A percentile compares a stretch with the other conserved stretches of the same genome.
Evolutionary conservation across 768 basidiomycete species (phyloP).

Genomic region (Rubroboletus pulcherrimus): DNA sequence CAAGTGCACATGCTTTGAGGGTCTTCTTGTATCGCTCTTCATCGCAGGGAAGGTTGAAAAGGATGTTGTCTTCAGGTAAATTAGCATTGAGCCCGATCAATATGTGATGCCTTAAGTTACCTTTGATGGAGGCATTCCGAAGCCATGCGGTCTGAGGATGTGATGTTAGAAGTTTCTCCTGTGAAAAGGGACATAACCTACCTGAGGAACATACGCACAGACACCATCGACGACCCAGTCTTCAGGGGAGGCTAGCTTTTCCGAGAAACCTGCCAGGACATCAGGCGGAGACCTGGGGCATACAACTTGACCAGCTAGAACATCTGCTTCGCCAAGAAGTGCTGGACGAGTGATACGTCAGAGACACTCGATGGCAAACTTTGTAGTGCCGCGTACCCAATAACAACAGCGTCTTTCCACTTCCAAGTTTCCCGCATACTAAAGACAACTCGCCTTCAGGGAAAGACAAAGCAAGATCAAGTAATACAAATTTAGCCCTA

Average conservation of each 20-base stretch:
- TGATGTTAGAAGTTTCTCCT: slow-evolving; percentile 3
- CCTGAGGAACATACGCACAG: slow-evolving; percentile 87
- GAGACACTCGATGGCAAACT: not conserved
- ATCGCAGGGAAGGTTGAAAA: slow-evolving; percentile 75
- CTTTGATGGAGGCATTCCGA: slow-evolving; percentile 57
- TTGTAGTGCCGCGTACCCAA: slow-evolving; percentile 39
- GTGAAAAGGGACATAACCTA: slow-evolving; percentile 20
- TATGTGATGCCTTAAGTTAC: slow-evolving; percentile 3
- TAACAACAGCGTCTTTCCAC: slow-evolving; percentile 85
- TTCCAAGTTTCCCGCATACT: slow-evolving; percentile 85
- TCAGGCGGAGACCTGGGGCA: slow-evolving; percentile 87
- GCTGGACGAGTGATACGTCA: slow-evolving; percentile 36
- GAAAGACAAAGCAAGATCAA: slow-evolving; percentile 76
- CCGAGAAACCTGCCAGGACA: slow-evolving; percentile 58
- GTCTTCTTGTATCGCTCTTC: slow-evolving; percentile 73
- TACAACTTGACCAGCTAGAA: slow-evolving; percentile 74
- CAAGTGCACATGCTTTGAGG: slow-evolving; percentile 70
- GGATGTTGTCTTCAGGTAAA: slow-evolving; percentile 53
- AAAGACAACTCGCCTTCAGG: slow-evolving; percentile 76
- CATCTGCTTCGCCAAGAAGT: slow-evolving; percentile 56
- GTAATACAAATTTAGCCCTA: slow-evolving; percentile 70
- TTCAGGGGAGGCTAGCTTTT: slow-evolving; percentile 40
- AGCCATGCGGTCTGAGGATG: slow-evolving; percentile 56
- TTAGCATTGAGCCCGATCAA: slow-evolving; percentile 37
- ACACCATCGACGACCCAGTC: slow-evolving; percentile 77